These are phyloP conservation scores for Rhodamnia rubescens DNA, from an alignment of 345 rosid species.

Conservation along the genomic window DNA sequence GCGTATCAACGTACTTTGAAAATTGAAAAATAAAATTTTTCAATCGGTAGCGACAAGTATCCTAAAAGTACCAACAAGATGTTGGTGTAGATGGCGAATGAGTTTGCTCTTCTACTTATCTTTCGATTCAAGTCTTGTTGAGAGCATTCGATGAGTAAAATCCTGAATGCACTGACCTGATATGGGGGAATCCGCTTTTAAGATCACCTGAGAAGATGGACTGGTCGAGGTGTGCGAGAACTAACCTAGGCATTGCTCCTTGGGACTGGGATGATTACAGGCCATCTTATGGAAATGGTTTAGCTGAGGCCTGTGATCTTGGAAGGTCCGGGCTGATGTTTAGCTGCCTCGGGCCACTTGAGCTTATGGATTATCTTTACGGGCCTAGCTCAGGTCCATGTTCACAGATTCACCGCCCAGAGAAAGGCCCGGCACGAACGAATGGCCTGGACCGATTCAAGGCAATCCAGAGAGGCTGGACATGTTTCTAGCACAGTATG, in stretches of 20 bases:
- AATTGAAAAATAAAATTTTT: not conserved
- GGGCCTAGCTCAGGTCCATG: not conserved
- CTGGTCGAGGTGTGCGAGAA: not conserved
- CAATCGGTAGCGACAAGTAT: fast-evolving
- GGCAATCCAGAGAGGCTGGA: not conserved
- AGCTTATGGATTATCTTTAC: not conserved
- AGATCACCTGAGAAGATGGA: not conserved
- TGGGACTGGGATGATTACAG: not conserved
- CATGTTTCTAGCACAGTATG: not conserved
- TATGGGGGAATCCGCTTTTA: fast-evolving
- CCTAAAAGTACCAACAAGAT: not conserved
- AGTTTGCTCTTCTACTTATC: not conserved
- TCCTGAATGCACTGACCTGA: fast-evolving
- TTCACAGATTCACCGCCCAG: not conserved
- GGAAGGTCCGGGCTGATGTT: not conserved
- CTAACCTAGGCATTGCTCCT: not conserved
- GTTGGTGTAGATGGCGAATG: not conserved
- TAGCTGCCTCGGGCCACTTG: not conserved
- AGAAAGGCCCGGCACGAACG: not conserved
- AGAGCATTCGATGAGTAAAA: fast-evolving
- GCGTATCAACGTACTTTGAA: not conserved
- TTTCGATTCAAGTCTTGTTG: fast-evolving
- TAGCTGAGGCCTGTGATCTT: not conserved
- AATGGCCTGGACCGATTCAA: not conserved
- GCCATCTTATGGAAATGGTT: not conserved